Conservation (phyloP, 495 filamentous ascomycete species). For the Neurospora sp. region DNA sequence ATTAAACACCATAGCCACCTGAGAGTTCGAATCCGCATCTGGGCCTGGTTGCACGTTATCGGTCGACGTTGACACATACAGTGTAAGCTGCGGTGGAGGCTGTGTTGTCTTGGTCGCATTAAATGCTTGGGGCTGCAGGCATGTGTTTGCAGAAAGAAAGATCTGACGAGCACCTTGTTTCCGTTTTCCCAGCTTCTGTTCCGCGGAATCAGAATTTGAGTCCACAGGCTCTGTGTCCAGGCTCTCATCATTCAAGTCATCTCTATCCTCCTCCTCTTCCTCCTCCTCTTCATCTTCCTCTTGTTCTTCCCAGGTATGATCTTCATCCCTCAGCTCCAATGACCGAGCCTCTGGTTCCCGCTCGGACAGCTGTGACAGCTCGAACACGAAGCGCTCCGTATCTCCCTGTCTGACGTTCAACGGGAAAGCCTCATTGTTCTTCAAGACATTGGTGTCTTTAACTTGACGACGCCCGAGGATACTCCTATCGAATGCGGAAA, state of each 20-base stretch:
- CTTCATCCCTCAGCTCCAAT: constrained; percentile 13
- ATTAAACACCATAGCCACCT: constrained; percentile 27
- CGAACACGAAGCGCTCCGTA: constrained; percentile 32
- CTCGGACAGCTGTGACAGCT: constrained; percentile 4
- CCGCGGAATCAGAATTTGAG: not conserved
- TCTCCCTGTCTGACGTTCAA: constrained; percentile 48
- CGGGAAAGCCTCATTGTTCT: constrained; percentile 51
- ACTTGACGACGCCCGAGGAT: constrained; percentile 51
- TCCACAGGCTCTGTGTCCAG: not conserved
- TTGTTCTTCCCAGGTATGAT: not conserved
- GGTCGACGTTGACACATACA: constrained; percentile 63
- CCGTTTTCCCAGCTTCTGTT: constrained; percentile 15
- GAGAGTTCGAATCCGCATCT: constrained; percentile 33
- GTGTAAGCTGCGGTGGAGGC: constrained; percentile 57
- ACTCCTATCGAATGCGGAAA: constrained; percentile 46
- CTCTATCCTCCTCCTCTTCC: not conserved
- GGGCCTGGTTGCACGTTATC: constrained; percentile 62
- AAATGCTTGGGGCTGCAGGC: constrained; percentile 54
- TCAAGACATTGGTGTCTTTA: constrained; percentile 35
- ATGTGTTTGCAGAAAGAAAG: constrained; percentile 75
- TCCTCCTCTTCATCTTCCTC: constrained; percentile 6
- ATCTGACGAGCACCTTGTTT: constrained; percentile 37
- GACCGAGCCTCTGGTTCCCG: not conserved
- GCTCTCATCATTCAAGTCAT: not conserved
- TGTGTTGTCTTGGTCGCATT: constrained; percentile 21